Evolutionary conservation across 164 flowering plant genomes (phyloP).

Genomic region (Stephania cephalantha): DNA sequence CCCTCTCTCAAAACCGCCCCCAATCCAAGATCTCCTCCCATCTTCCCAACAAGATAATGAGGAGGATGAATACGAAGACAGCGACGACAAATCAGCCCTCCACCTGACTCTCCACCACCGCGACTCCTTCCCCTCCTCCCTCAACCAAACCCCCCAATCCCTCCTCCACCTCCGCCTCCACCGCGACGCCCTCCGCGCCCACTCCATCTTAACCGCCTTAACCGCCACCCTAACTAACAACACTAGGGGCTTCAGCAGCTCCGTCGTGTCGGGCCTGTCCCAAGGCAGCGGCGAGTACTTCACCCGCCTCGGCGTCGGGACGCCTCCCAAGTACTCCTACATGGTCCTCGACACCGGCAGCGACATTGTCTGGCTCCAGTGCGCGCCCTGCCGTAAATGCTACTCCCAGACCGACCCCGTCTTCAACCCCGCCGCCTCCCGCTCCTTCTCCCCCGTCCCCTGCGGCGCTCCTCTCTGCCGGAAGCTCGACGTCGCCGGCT

Average conservation of each 20-base stretch:
- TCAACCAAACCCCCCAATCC: conserved; percentile 35
- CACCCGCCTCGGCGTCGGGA: conserved; percentile 79
- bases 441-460: conserved; percentile 32
- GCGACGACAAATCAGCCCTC: no score
- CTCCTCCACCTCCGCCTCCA: conserved; percentile 56
- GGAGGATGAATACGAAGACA: no score
- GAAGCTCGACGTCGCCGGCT: conserved; percentile 58
- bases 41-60: conserved; percentile 4
- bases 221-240: conserved; percentile 3
- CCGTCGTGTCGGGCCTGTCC: conserved; percentile 63
- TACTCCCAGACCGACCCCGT: conserved; percentile 80
- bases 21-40: conserved; percentile 21
- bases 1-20: conserved; percentile 33
- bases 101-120: conserved; percentile 35
- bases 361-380: conserved; percentile 90
- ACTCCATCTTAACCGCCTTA: conserved; percentile 17
- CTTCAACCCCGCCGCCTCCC: conserved; percentile 68
- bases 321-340: conserved; percentile 62
- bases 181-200: conserved; percentile 50
- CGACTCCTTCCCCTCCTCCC: conserved; percentile 32
- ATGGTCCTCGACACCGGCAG: conserved; percentile 95
- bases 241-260: conserved; percentile 54
- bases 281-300: conserved; percentile 97
- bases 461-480: conserved; percentile 64
- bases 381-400: conserved; percentile 78